A percentile compares a stretch with the other conserved stretches of the same genome.
phyloP scores from a whole-genome alignment of 257 asterid species.

The Nicotiana knightiana region DNA sequence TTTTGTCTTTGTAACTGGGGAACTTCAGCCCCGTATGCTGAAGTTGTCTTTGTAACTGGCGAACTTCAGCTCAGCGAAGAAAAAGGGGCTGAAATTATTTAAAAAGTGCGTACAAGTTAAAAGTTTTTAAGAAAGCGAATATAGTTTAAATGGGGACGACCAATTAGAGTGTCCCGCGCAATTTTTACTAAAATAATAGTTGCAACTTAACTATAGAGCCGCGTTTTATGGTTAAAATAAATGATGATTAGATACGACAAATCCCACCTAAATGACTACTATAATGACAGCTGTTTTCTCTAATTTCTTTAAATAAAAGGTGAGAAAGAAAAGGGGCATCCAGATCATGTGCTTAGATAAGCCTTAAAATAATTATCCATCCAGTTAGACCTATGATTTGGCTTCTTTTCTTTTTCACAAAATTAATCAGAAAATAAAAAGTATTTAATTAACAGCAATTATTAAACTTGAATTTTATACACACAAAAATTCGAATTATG shows the following conservation, averaged over 20 bases:
- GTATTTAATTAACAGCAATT: background rate
- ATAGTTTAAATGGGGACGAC: too few species aligned
- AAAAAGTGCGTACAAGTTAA: too few species aligned
- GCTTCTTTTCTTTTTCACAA: background rate
- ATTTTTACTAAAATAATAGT: background rate
- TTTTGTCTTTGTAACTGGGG: too few species aligned
- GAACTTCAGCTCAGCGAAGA: too few species aligned
- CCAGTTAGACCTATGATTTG: background rate
- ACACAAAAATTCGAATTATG: too few species aligned
- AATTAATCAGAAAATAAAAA: background rate
- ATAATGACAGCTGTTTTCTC: background rate
- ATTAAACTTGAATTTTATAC: background rate
- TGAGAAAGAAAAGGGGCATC: background rate
- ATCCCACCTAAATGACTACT: conserved; percentile 9
- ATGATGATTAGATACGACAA: conserved; percentile 4
- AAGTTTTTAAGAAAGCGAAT: too few species aligned
- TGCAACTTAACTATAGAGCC: background rate
- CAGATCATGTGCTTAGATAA: conserved; percentile 3
- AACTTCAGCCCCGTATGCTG: too few species aligned
- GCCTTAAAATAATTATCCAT: background rate
- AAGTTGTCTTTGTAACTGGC: too few species aligned
- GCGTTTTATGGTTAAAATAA: background rate
- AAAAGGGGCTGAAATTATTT: too few species aligned
- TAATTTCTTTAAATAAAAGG: background rate
- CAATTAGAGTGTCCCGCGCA: too few species aligned